Conservation (phyloP, 257 asterid genomes). For the Solanum pimpinellifolium region DNA sequence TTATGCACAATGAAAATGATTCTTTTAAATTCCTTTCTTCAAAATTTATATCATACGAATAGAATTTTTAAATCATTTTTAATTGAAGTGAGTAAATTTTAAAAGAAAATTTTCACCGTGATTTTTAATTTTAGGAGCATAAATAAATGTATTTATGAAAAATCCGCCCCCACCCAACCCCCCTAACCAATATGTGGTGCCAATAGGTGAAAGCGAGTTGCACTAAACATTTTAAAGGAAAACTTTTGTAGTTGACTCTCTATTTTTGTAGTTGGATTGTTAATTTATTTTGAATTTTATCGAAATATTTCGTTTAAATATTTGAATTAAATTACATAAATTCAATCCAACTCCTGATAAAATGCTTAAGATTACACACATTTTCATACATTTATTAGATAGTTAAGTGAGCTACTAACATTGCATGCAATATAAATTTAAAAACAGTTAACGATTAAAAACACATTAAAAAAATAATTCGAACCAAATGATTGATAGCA, state of each 20-base stretch:
- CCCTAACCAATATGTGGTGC: background rate
- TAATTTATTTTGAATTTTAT: background rate
- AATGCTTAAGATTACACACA: rapidly evolving
- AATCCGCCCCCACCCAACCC: too few relatives aligned
- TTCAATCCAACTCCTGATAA: background rate
- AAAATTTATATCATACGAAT: background rate
- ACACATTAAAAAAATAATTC: too few relatives aligned
- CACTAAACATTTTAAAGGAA: background rate
- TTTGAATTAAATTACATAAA: background rate
- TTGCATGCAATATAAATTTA: too few relatives aligned
- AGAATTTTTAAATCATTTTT: too few relatives aligned
- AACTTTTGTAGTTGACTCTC: background rate
- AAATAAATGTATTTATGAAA: too few relatives aligned
- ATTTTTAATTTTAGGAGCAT: background rate
- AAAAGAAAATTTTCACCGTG: too few relatives aligned
- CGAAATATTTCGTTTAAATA: background rate
- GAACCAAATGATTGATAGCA: too few relatives aligned
- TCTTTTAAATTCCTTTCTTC: background rate
- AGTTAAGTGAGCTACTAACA: too few relatives aligned
- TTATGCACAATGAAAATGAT: background rate
- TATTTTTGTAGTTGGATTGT: background rate
- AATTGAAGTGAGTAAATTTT: background rate
- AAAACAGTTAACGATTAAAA: too few relatives aligned
- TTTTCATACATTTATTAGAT: too few relatives aligned
- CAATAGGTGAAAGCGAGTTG: background rate